Base-by-base conservation (phyloP, 202 grass and related monocot species). In the Schoenoplectus tabernaemontani region DNA sequence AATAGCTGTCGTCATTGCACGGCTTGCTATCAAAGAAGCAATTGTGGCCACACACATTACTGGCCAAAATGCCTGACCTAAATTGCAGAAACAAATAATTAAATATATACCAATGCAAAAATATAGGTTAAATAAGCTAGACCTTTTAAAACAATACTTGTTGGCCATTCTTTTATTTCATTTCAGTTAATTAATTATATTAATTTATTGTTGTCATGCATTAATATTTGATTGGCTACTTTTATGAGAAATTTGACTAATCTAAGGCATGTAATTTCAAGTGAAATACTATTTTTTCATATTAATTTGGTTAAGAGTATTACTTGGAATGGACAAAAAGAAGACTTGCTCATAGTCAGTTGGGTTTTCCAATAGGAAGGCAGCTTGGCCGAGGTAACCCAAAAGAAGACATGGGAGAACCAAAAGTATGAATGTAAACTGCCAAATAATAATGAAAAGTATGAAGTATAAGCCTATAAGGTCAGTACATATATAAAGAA, bases 291-390 rank as follows among this genome's bases (percentile, higher is more conserved):
- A 26, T n/a, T 38, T 37, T 4, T 19, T 20, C 57, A 81, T 79
- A 84, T 20, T 51, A 83, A 88, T 50, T 50, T 28, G 64, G 83
- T 78, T 80, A n/a, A 79, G 67, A 51, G 5, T 4, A 89, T 95
- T 98, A 98, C 91, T 89, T 73, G 96, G 96, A 78, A 98, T 91
- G 75, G 96, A 98, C 56, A 89, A 89, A 95, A 92, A 98, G 91
- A 98, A 98, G 78, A 95, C 83, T 78, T 95, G 91, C 86, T 98
- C 74, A 88, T 86, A 89, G 87, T 77, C 60, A 74, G 78, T 83
- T 83, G 92, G 81, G 70, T 98, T 95, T 89, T 95, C 88, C 88
- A 98, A 82, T 83, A 98, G 86, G 77, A 90, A 98, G 80, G 96
- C 89, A 91, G 88, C 96, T 84, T 98, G 91, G 76, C 96, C 96